Conservation (phyloP, 2,329 filamentous ascomycete genomes). For the Aspergillus puulaauensis region DNA sequence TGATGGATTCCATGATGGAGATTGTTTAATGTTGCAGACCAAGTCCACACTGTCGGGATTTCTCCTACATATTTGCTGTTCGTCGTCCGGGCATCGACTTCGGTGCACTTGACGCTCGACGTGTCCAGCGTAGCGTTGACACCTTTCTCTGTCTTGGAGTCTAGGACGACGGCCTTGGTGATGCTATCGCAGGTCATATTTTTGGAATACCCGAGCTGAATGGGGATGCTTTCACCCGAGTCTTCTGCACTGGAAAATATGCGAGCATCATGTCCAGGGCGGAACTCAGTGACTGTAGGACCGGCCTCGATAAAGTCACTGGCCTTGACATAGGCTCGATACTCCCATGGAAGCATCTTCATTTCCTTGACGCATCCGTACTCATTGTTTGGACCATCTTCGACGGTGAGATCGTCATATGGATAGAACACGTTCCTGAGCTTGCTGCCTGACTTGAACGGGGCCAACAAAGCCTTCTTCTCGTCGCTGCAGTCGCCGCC, state of each 20-base stretch:
- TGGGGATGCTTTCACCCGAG: constrained; percentile 42
- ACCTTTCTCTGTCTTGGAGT: constrained; percentile 53
- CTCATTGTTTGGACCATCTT: constrained; percentile 42
- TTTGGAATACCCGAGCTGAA: constrained; percentile 53
- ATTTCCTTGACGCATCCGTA: constrained; percentile 55
- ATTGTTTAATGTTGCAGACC: constrained; percentile 52
- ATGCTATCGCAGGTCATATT: constrained; percentile 62
- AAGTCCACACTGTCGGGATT: constrained; percentile 44
- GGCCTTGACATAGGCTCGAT: too few relatives aligned
- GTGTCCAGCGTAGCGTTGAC: constrained; percentile 45
- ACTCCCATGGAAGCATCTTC: too few relatives aligned
- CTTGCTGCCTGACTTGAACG: constrained; percentile 54
- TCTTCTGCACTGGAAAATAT: constrained; percentile 49
- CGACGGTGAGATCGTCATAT: constrained; percentile 56
- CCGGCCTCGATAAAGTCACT: constrained; percentile 48
- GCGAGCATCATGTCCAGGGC: constrained; percentile 61
- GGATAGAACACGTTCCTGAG: constrained; percentile 66
- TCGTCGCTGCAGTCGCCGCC: constrained; percentile 57
- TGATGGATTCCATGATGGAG: constrained; percentile 63
- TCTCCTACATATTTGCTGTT: too few relatives aligned
- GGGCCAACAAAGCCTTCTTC: constrained; percentile 53
- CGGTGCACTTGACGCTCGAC: constrained; percentile 47
- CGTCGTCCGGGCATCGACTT: constrained; percentile 30
- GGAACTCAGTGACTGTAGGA: constrained; percentile 60
- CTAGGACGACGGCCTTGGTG: constrained; percentile 50